A percentile compares a stretch with the other conserved stretches of the same genome.
Evolutionary conservation across 805 yeast genomes (phyloP).

Genomic region (Nakazawaea holstii): DNA sequence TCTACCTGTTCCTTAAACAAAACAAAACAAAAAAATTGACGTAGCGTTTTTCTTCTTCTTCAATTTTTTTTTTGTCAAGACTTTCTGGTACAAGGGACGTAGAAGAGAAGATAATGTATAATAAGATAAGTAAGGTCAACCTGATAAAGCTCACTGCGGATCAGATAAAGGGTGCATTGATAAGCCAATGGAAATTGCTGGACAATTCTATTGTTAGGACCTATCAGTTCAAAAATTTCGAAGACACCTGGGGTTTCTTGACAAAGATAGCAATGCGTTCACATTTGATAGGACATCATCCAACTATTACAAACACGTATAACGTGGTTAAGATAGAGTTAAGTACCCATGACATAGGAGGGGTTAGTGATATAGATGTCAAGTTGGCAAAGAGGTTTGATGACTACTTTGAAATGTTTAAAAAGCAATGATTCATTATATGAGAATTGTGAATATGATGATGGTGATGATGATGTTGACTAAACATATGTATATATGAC

Average conservation of each 20-base stretch:
- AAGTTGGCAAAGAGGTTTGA: conserved; percentile 47
- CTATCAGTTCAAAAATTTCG: conserved; percentile 43
- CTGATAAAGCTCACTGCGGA: conserved; percentile 22
- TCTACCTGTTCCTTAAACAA: conserved; percentile 11
- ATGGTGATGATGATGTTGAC: neutral
- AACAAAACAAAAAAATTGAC: conserved; percentile 15
- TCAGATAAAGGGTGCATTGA: conserved; percentile 18
- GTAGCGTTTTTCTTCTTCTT: conserved; percentile 19
- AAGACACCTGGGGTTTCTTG: conserved; percentile 53
- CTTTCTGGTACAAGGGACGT: conserved; percentile 19
- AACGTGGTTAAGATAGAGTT: conserved; percentile 48
- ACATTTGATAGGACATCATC: conserved; percentile 63
- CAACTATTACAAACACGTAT: conserved; percentile 59
- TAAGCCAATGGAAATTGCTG: conserved; percentile 20
- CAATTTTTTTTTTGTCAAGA: conserved; percentile 19
- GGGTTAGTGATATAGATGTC: conserved; percentile 52
- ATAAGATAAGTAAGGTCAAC: conserved; percentile 26
- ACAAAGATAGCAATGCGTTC: conserved; percentile 52
- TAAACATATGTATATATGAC: neutral
- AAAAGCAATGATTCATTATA: neutral
- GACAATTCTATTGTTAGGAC: conserved; percentile 25
- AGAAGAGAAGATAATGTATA: conserved; percentile 25
- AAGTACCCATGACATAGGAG: conserved; percentile 61
- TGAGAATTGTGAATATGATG: neutral
- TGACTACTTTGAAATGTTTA: conserved; percentile 21